phyloP scores from a whole-genome alignment of 1,139 yeast genomes.

The Hansenula anomala region DNA sequence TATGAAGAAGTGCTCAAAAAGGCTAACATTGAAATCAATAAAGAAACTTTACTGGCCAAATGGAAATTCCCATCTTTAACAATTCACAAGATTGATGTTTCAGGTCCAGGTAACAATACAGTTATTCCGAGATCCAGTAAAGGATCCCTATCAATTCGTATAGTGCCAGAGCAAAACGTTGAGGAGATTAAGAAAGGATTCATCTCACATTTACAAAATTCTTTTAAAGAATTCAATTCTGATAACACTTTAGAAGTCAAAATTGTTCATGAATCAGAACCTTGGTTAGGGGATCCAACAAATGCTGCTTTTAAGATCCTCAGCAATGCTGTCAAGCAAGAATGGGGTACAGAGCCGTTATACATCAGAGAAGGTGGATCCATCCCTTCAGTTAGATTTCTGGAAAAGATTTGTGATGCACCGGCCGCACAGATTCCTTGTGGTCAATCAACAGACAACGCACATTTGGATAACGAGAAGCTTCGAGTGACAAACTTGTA shows the following conservation, averaged over 20 bases:
- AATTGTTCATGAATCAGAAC: constrained; percentile 83
- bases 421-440: constrained; percentile 96
- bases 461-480: constrained; percentile 87
- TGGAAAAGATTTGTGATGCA: constrained; percentile 78
- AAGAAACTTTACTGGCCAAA: constrained; percentile 63
- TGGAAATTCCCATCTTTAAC: constrained; percentile 94
- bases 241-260: constrained; percentile 56
- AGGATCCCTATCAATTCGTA: constrained; percentile 75
- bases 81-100: constrained; percentile 77
- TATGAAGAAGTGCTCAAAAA: constrained; percentile 58
- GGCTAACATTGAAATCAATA: constrained; percentile 28
- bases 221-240: constrained; percentile 46
- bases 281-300: constrained; percentile 89
- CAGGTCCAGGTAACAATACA: constrained; percentile 88
- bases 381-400: constrained; percentile 81
- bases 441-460: constrained; percentile 93
- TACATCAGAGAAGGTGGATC: constrained; percentile 96
- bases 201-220: constrained; percentile 36
- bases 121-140: constrained; percentile 81
- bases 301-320: constrained; percentile 69
- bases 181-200: constrained; percentile 50
- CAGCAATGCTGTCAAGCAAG: constrained; percentile 49
- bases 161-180: constrained; percentile 85
- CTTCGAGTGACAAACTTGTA: constrained; percentile 73
- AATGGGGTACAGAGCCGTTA: constrained; percentile 70